These are phyloP conservation scores for Plasmodiophora brassicae DNA, from an alignment of 208 protist genomes.

Conservation along the genomic window DNA sequence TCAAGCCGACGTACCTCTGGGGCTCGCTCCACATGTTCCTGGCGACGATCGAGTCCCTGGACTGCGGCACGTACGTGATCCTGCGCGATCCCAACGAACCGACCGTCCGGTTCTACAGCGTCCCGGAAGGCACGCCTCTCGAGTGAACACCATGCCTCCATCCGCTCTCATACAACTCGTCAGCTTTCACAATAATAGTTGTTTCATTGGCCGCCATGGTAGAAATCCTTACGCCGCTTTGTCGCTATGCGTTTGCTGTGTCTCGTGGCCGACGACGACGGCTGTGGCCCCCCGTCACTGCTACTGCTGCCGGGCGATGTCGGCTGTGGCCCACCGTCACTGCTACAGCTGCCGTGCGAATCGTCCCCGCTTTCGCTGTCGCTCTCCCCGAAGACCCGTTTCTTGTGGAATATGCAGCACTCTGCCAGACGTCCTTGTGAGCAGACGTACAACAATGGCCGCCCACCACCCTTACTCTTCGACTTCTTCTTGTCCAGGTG, in stretches of 20 bases:
- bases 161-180: no score
- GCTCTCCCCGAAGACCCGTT: conserved; percentile 1
- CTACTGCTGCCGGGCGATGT: no score
- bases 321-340: no score
- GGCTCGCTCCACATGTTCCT: conserved; percentile 6
- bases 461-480: background rate
- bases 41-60: background rate
- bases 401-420: conserved; percentile 30
- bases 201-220: no score
- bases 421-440: background rate
- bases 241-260: no score
- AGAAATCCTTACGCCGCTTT: no score
- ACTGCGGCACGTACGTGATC: background rate
- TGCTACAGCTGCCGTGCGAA: background rate
- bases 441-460: background rate
- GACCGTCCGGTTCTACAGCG: background rate
- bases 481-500: conserved; percentile 25
- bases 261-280: no score
- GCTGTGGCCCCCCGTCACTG: no score
- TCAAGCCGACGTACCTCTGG: conserved; percentile 7
- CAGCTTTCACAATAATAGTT: no score
- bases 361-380: background rate
- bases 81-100: conserved; percentile 21
- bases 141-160: no score
- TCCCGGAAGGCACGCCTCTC: background rate